These are phyloP conservation scores for Alternaria panax DNA, from an alignment of 2,329 filamentous ascomycete genomes.

Conservation along the genomic window DNA sequence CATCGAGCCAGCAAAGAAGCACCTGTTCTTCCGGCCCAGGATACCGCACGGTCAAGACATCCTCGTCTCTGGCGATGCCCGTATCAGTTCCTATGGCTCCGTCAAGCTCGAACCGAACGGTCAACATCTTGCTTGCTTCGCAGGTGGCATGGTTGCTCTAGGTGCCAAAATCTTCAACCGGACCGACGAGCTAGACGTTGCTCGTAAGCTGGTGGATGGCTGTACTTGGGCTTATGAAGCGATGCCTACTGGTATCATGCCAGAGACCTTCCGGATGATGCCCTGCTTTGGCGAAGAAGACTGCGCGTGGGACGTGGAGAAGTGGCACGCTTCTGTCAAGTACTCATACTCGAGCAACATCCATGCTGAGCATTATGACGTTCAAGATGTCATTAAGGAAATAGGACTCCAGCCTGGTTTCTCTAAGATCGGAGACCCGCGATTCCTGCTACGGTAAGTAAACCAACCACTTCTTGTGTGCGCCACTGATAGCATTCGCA, in stretches of 20 bases:
- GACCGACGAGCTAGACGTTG: conserved; percentile 58
- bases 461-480: neutral
- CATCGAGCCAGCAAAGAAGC: conserved; percentile 71
- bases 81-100: conserved; percentile 54
- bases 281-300: conserved; percentile 52
- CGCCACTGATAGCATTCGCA: conserved; percentile 41
- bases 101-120: conserved; percentile 53
- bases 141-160: conserved; percentile 63
- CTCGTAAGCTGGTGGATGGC: conserved; percentile 60
- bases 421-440: conserved; percentile 45
- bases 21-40: conserved; percentile 82
- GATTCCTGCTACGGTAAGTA: conserved; percentile 53
- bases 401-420: conserved; percentile 54
- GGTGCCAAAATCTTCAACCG: conserved; percentile 61
- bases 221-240: conserved; percentile 64
- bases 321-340: conserved; percentile 53
- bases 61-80: conserved; percentile 71
- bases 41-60: conserved; percentile 70
- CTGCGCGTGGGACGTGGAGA: conserved; percentile 54
- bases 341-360: conserved; percentile 21
- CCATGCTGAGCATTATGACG: conserved; percentile 23
- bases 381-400: conserved; percentile 44
- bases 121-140: conserved; percentile 63
- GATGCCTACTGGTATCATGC: conserved; percentile 62
- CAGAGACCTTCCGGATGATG: conserved; percentile 56